Evolutionary conservation across 2,329 filamentous ascomycete genomes (phyloP).

Genomic region (Eutypa lata): DNA sequence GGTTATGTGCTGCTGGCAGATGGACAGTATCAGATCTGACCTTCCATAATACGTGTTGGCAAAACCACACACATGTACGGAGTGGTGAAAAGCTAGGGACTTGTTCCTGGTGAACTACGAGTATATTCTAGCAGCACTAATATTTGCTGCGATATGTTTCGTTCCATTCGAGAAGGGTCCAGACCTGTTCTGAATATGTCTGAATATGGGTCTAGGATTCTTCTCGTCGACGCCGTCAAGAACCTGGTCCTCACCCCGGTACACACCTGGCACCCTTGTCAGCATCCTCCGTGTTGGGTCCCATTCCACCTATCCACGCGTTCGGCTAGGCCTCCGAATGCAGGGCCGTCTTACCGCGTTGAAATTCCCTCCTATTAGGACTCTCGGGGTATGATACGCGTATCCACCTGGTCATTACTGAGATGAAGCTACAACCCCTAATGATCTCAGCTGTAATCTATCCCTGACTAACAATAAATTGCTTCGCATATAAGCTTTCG

Average conservation of each 20-base stretch:
- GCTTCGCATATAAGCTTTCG: not conserved
- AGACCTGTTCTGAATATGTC: too few relatives aligned
- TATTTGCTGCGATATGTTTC: too few relatives aligned
- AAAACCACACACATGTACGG: too few relatives aligned
- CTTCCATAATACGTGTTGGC: too few relatives aligned
- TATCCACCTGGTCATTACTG: not conserved
- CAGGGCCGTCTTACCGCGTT: not conserved
- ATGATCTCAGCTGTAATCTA: not conserved
- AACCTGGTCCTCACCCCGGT: not conserved
- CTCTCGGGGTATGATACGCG: not conserved
- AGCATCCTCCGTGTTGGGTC: not conserved
- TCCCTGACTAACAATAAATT: not conserved
- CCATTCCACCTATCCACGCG: not conserved
- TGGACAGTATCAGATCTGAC: too few relatives aligned
- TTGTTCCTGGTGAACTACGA: too few relatives aligned
- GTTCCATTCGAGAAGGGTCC: too few relatives aligned
- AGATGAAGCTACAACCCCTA: not conserved
- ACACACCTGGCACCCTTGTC: not conserved
- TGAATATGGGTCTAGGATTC: too few relatives aligned
- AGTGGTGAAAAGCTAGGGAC: too few relatives aligned
- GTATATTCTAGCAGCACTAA: too few relatives aligned
- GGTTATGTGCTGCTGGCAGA: too few relatives aligned
- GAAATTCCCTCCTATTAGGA: not conserved
- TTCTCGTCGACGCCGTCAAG: not conserved
- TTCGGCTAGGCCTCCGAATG: not conserved